Base-by-base conservation (phyloP, 441 rosid species). In the Erodium trifolium region DNA sequence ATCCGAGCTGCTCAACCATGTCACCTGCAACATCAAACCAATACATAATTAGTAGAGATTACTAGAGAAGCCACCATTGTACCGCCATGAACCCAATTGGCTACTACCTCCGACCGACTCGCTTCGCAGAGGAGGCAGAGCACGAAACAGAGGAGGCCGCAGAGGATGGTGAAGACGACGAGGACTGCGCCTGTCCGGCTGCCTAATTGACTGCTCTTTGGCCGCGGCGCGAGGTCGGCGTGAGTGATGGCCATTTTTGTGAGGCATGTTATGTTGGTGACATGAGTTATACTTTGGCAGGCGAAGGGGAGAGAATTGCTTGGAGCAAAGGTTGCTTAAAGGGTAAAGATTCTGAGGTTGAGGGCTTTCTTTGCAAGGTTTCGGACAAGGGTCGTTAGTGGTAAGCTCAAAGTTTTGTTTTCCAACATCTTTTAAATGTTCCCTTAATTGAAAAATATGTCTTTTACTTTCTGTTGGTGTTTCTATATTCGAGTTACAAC, bases 111-210 rank as follows among this genome's bases (percentile, higher is more conserved):
- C 23, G 99, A 87, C 71, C 88, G 94, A 10, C 91, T 83, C 68
- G 93, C 94, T 86, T 94, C 99, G 0, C 97, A 97, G n/a, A 86
- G 60, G 57, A 94, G 89, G 71, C 96, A 92, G 41, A 94, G 88
- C 69, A 87, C 63, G 82, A 90, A 94, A 84, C 96, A 86, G 18
- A 84, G 77, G 6, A 94, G 78, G 60, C 99, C 98, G 17, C 80
- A 84, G 19, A 88, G 76, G 51, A 90, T 81, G 60, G 92, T 90
- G 13, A 85, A 71, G 69, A 85, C 81, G 0, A 82, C 72, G 2
- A 90, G 71, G 47, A 73, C 67, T 6, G 80, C 84, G 27, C 27
- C 27, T 0, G 27, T 23, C 27, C 27, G 27, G 93, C 99, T 90
- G 39, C 87, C 84, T 65, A 92, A 82, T 55, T 82, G 87, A 8